Conservation (phyloP, 192 early-diverging fungal species). For the Pilaira anomala region DNA sequence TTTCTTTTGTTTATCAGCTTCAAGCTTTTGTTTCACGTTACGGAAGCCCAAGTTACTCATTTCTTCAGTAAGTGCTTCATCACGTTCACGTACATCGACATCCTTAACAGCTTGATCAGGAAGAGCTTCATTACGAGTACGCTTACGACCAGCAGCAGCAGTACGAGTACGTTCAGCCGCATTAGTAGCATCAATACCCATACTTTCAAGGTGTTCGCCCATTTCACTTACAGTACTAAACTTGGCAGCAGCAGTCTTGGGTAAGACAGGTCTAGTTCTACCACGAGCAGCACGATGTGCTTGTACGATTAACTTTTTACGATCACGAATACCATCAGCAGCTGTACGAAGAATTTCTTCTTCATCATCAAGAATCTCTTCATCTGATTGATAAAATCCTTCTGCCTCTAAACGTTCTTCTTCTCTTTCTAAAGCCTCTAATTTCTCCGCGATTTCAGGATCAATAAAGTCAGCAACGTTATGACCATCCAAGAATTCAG, state of each 20-base stretch:
- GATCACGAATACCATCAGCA: conserved; percentile 78
- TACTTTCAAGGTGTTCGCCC: conserved; percentile 62
- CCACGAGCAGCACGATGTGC: conserved; percentile 73
- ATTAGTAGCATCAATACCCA: conserved; percentile 71
- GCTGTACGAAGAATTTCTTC: conserved; percentile 74
- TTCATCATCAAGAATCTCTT: conserved; percentile 76
- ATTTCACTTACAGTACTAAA: conserved; percentile 55
- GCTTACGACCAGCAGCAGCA: conserved; percentile 51
- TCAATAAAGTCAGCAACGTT: conserved; percentile 99
- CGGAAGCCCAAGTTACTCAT: conserved; percentile 77
- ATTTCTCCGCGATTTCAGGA: conserved; percentile 92
- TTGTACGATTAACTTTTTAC: conserved; percentile 79
- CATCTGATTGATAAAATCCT: conserved; percentile 86
- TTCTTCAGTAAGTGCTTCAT: conserved; percentile 54
- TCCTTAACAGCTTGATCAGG: conserved; percentile 64
- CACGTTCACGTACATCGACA: conserved; percentile 58
- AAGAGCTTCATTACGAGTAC: conserved; percentile 69
- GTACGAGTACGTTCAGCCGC: conserved; percentile 61
- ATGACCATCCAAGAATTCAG: conserved; percentile 98
- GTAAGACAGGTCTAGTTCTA: conserved; percentile 74
- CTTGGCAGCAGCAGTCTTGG: conserved; percentile 52
- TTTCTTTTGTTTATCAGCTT: conserved; percentile 76
- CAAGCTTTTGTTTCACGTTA: conserved; percentile 56
- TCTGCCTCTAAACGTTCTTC: conserved; percentile 93
- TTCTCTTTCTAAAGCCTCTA: conserved; percentile 94